These are phyloP conservation scores for Talaromyces adpressus DNA, from an alignment of 495 filamentous ascomycete species.

Conservation along the genomic window DNA sequence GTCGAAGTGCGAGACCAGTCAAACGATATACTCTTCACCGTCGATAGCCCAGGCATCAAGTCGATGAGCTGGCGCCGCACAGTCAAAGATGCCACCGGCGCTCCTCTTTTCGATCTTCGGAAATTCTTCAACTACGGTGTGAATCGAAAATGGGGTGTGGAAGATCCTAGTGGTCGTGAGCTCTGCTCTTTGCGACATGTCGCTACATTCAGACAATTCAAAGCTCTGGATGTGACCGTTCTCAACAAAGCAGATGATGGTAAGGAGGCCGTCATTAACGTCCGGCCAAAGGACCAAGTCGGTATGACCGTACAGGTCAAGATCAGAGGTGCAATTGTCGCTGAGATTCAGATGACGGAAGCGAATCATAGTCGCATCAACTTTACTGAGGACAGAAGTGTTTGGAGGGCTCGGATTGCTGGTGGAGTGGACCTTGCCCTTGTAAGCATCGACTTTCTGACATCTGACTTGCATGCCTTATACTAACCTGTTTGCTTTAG, in stretches of 20 bases:
- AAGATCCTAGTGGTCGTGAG: background rate
- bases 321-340: constrained; percentile 1
- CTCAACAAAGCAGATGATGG: constrained; percentile 7
- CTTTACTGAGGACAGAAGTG: constrained; percentile 6
- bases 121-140: constrained; percentile 5
- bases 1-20: constrained; percentile 7
- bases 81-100: constrained; percentile 6
- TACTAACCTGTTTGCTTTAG: constrained; percentile 5
- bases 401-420: constrained; percentile 13
- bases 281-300: constrained; percentile 8
- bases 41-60: background rate
- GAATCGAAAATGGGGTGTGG: constrained; percentile 12
- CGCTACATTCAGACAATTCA: constrained; percentile 7
- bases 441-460: constrained; percentile 6
- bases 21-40: constrained; percentile 8
- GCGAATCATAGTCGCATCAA: background rate
- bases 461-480: background rate
- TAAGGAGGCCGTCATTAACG: constrained; percentile 4
- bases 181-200: constrained; percentile 5
- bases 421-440: constrained; percentile 11
- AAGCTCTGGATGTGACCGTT: constrained; percentile 7
- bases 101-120: constrained; percentile 11
- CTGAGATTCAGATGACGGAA: constrained; percentile 10
- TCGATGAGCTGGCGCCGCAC: constrained; percentile 6
- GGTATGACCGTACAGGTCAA: constrained; percentile 4